phyloP scores from a whole-genome alignment of 306 rosid genomes.

The Canavalia ensiformis region DNA sequence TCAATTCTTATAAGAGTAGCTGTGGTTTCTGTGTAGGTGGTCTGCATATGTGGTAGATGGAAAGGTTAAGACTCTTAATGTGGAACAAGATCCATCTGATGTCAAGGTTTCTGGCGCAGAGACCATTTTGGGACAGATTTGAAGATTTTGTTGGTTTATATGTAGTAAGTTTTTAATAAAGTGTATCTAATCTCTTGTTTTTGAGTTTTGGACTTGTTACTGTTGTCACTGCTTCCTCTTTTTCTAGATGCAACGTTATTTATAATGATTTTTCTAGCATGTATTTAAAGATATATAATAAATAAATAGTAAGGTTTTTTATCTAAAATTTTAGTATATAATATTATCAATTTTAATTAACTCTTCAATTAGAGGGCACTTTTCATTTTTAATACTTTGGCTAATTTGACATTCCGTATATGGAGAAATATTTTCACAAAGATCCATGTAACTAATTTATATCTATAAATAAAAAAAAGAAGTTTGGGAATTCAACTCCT shows the following conservation, averaged over 20 bases:
- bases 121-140: slow-evolving; percentile 85
- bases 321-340: too few relatives aligned
- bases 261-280: not conserved
- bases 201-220: not conserved
- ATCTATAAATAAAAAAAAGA: too few relatives aligned
- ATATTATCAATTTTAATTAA: too few relatives aligned
- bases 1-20: slow-evolving; percentile 37
- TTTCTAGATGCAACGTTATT: slow-evolving; percentile 1
- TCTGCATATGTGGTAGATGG: slow-evolving; percentile 95
- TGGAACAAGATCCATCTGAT: slow-evolving; percentile 97
- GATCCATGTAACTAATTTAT: too few relatives aligned
- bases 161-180: slow-evolving; percentile 27
- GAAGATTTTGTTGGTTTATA: slow-evolving; percentile 38
- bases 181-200: slow-evolving; percentile 29
- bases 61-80: slow-evolving; percentile 72
- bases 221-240: not conserved
- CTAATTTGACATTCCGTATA: too few relatives aligned
- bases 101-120: slow-evolving; percentile 93
- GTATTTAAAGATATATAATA: not conserved
- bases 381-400: too few relatives aligned
- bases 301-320: too few relatives aligned
- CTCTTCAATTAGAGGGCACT: too few relatives aligned
- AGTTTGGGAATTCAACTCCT: too few relatives aligned
- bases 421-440: too few relatives aligned
- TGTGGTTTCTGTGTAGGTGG: slow-evolving; percentile 70